These are phyloP conservation scores for Hypomontagnella monticulosa DNA, from an alignment of 495 filamentous ascomycete species.

Conservation along the genomic window DNA sequence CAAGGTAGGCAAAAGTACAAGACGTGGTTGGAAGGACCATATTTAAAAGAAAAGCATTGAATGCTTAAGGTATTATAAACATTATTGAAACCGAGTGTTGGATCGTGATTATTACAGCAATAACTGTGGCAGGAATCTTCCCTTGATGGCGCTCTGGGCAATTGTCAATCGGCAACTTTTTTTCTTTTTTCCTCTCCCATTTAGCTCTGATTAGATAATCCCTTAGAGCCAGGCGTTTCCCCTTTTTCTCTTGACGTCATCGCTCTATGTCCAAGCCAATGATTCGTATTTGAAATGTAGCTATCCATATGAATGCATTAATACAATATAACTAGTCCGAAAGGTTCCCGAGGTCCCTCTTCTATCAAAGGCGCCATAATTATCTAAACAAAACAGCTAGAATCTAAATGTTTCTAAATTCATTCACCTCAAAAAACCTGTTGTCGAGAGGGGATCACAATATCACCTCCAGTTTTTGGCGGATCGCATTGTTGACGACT, in stretches of 20 bases:
- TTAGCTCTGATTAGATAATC: neutral
- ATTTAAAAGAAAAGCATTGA: neutral
- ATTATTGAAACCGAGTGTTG: neutral
- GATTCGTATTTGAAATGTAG: too few relatives aligned
- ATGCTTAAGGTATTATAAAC: too few relatives aligned
- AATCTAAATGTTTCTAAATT: neutral
- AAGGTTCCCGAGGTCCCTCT: too few relatives aligned
- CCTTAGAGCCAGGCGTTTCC: neutral
- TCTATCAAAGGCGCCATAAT: too few relatives aligned
- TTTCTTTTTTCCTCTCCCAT: too few relatives aligned
- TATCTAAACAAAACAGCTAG: too few relatives aligned
- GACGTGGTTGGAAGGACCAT: neutral
- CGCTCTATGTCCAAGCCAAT: neutral
- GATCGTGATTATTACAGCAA: too few relatives aligned
- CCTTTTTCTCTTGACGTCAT: constrained; percentile 25
- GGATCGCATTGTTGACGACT: neutral
- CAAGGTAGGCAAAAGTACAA: neutral
- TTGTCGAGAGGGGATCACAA: neutral
- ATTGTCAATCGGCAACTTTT: too few relatives aligned
- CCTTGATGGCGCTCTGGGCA: too few relatives aligned
- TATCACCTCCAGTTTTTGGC: neutral
- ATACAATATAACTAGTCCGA: too few relatives aligned
- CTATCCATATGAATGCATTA: too few relatives aligned
- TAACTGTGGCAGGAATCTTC: too few relatives aligned
- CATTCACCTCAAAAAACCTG: constrained; percentile 1